Conservation (phyloP, 2,329 filamentous ascomycete genomes). For the Blastomyces percursus region DNA sequence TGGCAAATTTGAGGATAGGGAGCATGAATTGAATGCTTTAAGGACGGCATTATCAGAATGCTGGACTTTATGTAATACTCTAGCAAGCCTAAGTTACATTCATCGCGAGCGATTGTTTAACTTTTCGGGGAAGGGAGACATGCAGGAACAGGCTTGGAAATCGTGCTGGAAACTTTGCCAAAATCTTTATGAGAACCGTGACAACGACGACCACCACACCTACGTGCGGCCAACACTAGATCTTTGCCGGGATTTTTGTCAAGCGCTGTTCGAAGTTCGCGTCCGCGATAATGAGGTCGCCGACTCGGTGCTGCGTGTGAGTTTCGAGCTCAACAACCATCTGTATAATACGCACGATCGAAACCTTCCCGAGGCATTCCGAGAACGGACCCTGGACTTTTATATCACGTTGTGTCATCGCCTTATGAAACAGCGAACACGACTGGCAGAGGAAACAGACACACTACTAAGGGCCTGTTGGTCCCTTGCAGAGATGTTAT, state of each 20-base stretch:
- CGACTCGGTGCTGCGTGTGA: conserved; percentile 81
- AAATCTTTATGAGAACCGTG: conserved; percentile 69
- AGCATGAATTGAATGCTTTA: conserved; percentile 53
- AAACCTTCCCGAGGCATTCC: conserved; percentile 71
- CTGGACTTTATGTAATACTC: conserved; percentile 87
- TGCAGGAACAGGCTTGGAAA: conserved; percentile 83
- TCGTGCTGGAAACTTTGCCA: conserved; percentile 91
- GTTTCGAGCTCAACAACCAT: conserved; percentile 92
- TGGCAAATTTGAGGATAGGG: conserved; percentile 38
- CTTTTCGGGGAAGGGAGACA: conserved; percentile 60
- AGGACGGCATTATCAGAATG: conserved; percentile 71
- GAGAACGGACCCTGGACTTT: conserved; percentile 83
- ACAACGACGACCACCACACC: conserved; percentile 53
- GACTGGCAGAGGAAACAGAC: conserved; percentile 70
- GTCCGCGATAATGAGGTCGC: conserved; percentile 64
- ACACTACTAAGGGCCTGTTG: conserved; percentile 76
- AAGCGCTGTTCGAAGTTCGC: conserved; percentile 78
- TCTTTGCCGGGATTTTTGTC: conserved; percentile 83
- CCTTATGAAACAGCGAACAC: conserved; percentile 85
- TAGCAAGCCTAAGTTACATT: conserved; percentile 73
- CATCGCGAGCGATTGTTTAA: conserved; percentile 71
- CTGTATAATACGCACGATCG: conserved; percentile 86
- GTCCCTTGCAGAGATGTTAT: conserved; percentile 84
- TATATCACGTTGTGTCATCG: conserved; percentile 90
- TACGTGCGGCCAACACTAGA: conserved; percentile 68